phyloP scores from a whole-genome alignment of 2,329 filamentous ascomycete species.

The Claviceps citrina region DNA sequence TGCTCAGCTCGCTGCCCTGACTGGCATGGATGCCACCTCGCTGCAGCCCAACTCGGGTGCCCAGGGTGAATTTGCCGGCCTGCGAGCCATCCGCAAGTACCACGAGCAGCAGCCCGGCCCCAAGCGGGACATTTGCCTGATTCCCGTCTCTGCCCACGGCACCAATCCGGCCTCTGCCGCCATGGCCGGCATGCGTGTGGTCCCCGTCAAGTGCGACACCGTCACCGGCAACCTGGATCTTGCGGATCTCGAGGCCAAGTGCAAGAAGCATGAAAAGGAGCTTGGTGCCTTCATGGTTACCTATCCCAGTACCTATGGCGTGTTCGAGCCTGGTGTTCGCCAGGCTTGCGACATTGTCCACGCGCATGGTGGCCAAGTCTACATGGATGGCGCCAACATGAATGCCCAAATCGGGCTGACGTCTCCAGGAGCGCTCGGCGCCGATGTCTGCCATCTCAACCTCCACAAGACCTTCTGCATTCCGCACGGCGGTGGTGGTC shows the following conservation, averaged over 20 bases:
- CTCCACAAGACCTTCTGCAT: conserved; percentile 99
- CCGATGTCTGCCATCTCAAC: conserved; percentile 93
- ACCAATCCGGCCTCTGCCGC: conserved; percentile 91
- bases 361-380: conserved; percentile 77
- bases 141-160: conserved; percentile 87
- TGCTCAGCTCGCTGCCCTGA: conserved; percentile 63
- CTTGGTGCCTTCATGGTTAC: conserved; percentile 93
- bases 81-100: conserved; percentile 76
- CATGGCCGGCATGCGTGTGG: conserved; percentile 91
- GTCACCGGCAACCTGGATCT: conserved; percentile 83
- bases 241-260: conserved; percentile 72
- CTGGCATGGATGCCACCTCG: conserved; percentile 77
- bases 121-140: conserved; percentile 81
- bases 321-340: conserved; percentile 83
- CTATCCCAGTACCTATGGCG: conserved; percentile 87
- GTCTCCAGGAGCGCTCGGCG: conserved; percentile 86
- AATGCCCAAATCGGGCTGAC: conserved; percentile 94
- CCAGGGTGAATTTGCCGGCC: conserved; percentile 84
- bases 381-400: conserved; percentile 99
- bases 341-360: conserved; percentile 76
- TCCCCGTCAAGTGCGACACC: conserved; percentile 78
- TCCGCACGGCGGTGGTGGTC: conserved; percentile 85
- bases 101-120: conserved; percentile 52
- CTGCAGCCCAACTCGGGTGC: conserved; percentile 92
- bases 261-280: conserved; percentile 70